Conservation (phyloP, 495 filamentous ascomycete species). For the Extremus antarcticus region DNA sequence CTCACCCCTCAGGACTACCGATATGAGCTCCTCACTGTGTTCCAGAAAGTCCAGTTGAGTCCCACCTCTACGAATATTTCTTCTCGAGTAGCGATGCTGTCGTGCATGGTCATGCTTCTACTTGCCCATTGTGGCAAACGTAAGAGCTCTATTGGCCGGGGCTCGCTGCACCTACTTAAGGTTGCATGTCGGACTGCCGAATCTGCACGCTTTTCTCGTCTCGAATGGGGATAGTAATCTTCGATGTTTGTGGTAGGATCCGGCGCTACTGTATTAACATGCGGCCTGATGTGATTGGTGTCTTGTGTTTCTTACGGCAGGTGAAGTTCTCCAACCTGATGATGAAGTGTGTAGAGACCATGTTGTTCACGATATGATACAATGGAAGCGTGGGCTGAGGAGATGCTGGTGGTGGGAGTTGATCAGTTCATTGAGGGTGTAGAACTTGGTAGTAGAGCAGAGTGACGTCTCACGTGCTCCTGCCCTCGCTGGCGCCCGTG, state of each 20-base stretch:
- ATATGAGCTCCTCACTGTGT: too few species aligned
- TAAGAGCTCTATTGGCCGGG: neutral
- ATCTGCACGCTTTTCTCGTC: neutral
- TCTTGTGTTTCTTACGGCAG: neutral
- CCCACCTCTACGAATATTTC: neutral
- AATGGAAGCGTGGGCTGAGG: too few species aligned
- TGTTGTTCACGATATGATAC: too few species aligned
- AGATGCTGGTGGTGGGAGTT: too few species aligned
- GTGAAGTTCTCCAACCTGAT: neutral
- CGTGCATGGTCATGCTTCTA: neutral
- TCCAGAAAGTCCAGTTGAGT: neutral
- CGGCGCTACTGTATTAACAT: neutral
- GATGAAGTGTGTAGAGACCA: neutral
- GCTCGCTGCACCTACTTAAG: neutral
- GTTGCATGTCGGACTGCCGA: neutral
- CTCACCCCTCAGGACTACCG: too few species aligned
- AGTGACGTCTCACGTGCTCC: too few species aligned
- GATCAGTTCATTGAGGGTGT: too few species aligned
- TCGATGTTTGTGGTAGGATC: neutral
- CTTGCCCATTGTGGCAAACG: neutral
- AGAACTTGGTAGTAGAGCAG: too few species aligned
- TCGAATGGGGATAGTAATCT: neutral
- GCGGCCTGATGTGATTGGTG: neutral
- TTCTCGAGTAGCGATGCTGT: neutral
- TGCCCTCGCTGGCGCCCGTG: too few species aligned